Evolutionary conservation across 129 eudicot genomes (phyloP).

Genomic region (Arctium lappa): DNA sequence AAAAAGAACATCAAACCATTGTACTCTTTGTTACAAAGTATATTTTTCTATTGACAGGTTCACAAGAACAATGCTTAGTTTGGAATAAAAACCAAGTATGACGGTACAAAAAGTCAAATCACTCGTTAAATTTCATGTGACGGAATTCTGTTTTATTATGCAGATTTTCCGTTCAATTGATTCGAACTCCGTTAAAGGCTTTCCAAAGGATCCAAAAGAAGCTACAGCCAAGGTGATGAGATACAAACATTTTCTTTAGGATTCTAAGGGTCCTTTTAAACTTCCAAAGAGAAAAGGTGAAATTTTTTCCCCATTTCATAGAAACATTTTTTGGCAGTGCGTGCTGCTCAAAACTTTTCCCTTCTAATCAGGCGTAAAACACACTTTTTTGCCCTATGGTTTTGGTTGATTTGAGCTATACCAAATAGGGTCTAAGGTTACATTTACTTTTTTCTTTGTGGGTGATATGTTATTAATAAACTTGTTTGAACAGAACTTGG

Average conservation of each 20-base stretch:
- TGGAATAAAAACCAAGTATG: neutral
- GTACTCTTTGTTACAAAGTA: too few species aligned
- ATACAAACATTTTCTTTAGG: neutral
- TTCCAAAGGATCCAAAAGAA: conserved; percentile 77
- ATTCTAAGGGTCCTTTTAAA: neutral
- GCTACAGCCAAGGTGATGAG: conserved; percentile 54
- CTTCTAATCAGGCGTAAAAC: neutral
- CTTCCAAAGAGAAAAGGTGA: too few species aligned
- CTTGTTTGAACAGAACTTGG: conserved; percentile 63
- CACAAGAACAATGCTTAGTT: neutral
- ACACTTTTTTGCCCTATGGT: neutral
- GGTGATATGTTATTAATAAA: conserved; percentile 11
- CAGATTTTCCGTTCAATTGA: conserved; percentile 85
- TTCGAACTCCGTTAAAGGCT: conserved; percentile 76
- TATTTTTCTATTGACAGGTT: too few species aligned
- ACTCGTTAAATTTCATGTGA: conserved; percentile 7
- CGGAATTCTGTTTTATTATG: conserved; percentile 7
- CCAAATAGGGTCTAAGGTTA: too few species aligned
- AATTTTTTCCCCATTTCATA: too few species aligned
- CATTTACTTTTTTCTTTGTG: neutral
- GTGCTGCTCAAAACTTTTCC: neutral
- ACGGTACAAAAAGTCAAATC: neutral
- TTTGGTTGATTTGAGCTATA: neutral
- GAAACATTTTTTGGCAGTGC: too few species aligned
- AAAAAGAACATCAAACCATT: too few species aligned